phyloP scores from a whole-genome alignment of 1,284 basidiomycete genomes.

The Gymnopus androsaceus region DNA sequence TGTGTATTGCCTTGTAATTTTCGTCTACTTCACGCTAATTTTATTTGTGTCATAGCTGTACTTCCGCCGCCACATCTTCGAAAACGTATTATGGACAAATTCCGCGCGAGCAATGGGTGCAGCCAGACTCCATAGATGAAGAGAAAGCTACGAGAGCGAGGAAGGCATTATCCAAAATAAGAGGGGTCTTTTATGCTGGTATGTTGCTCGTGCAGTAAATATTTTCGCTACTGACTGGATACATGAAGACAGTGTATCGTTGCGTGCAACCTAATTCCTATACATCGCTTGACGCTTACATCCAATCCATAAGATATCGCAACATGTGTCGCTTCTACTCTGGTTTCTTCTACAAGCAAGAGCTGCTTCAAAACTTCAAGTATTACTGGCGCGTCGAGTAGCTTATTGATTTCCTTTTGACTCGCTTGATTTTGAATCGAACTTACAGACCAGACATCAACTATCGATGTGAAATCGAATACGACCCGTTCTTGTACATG shows the following conservation, averaged over 20 bases:
- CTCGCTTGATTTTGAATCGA: background rate
- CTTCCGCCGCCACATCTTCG: constrained; percentile 20
- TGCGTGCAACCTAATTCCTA: background rate
- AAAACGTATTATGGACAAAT: constrained; percentile 59
- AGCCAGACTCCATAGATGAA: constrained; percentile 69
- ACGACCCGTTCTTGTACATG: constrained; percentile 80
- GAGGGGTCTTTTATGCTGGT: constrained; percentile 56
- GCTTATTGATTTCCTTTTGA: constrained; percentile 17
- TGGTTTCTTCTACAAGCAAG: constrained; percentile 60
- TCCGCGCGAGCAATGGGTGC: constrained; percentile 43
- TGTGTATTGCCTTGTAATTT: constrained; percentile 27
- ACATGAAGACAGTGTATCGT: constrained; percentile 1
- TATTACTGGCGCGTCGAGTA: constrained; percentile 70
- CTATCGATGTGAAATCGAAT: constrained; percentile 72
- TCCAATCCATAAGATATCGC: constrained; percentile 22
- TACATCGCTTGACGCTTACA: background rate
- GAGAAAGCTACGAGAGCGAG: constrained; percentile 51
- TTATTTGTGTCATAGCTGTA: background rate
- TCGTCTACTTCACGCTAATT: background rate
- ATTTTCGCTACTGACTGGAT: background rate
- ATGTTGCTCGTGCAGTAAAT: constrained; percentile 22
- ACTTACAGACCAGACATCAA: constrained; percentile 60
- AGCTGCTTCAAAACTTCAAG: constrained; percentile 45
- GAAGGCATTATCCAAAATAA: constrained; percentile 49
- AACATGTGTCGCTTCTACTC: constrained; percentile 88